A percentile compares a stretch with the other conserved stretches of the same genome.
Evolutionary conservation across 345 rosid species (phyloP).

Genomic region (Cardamine occulta): DNA sequence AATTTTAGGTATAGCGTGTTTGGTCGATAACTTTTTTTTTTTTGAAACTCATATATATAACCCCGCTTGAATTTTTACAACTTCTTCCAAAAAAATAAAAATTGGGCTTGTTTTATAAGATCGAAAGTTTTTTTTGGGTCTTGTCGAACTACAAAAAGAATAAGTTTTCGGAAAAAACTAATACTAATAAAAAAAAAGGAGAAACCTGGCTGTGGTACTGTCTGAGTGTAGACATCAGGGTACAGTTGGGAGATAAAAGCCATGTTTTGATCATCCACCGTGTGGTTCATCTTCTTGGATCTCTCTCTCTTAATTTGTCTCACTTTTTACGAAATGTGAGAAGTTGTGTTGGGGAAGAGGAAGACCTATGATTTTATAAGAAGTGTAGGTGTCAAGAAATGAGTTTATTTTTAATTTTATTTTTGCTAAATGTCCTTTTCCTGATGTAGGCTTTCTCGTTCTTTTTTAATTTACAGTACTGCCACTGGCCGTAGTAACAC

Average conservation of each 20-base stretch:
- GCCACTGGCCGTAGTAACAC: slow-evolving; percentile 32
- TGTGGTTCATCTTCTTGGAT: slow-evolving; percentile 37
- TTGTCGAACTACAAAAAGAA: slow-evolving; percentile 1
- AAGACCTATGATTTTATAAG: slow-evolving; percentile 50
- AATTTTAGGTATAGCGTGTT: slow-evolving; percentile 22
- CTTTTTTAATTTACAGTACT: not conserved
- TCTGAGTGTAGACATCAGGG: slow-evolving; percentile 52
- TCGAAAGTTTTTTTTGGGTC: not conserved
- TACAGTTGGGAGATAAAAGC: slow-evolving; percentile 63
- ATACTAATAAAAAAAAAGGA: not conserved
- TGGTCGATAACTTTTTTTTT: slow-evolving; percentile 8
- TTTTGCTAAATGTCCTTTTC: slow-evolving; percentile 29
- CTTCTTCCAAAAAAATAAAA: not conserved
- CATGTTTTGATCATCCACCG: slow-evolving; percentile 53
- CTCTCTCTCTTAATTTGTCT: slow-evolving; percentile 35
- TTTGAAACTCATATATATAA: slow-evolving; percentile 15
- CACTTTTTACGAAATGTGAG: slow-evolving; percentile 45
- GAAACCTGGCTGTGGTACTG: slow-evolving; percentile 65
- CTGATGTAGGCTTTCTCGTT: slow-evolving; percentile 39
- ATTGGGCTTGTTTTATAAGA: not conserved
- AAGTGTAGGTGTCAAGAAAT: slow-evolving; percentile 30
- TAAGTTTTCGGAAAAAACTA: not conserved
- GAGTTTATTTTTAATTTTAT: not conserved
- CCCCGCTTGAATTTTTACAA: slow-evolving; percentile 26
- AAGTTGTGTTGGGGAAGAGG: slow-evolving; percentile 44